A percentile compares a stretch with the other conserved stretches of the same genome.
Evolutionary conservation across 176 grass and related monocot species (phyloP).

Genomic region (Aechmea fasciata): DNA sequence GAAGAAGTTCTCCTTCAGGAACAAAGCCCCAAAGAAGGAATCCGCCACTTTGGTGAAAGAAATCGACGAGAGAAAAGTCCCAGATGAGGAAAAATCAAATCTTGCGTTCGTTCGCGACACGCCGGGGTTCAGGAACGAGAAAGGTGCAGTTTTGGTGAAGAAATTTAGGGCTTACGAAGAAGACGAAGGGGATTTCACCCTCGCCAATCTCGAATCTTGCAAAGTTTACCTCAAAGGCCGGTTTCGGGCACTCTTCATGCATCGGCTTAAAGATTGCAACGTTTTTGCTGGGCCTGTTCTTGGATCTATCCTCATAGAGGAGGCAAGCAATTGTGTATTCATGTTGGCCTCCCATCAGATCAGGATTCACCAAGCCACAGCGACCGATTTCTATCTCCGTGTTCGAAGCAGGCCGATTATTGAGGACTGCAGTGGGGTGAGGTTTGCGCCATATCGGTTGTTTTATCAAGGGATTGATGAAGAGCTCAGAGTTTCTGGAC

Average conservation of each 20-base stretch:
- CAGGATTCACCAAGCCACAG: conserved; percentile 60
- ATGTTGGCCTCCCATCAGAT: conserved; percentile 86
- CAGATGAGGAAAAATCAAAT: conserved; percentile 8
- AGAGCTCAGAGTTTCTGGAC: conserved; percentile 53
- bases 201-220: conserved; percentile 59
- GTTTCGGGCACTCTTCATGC: conserved; percentile 53
- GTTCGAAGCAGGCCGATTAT: conserved; percentile 85
- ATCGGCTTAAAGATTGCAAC: conserved; percentile 50
- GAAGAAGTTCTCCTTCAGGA: conserved; percentile 86
- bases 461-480: conserved; percentile 53
- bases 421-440: conserved; percentile 65
- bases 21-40: conserved; percentile 56
- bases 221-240: conserved; percentile 62
- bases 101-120: conserved; percentile 23
- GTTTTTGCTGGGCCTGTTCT: conserved; percentile 63
- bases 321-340: conserved; percentile 45
- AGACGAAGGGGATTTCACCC: conserved; percentile 69
- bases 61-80: conserved; percentile 4
- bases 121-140: conserved; percentile 49
- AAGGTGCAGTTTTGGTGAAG: conserved; percentile 53
- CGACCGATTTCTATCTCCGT: conserved; percentile 70
- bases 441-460: conserved; percentile 65
- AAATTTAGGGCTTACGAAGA: conserved; percentile 49
- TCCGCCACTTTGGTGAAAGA: conserved; percentile 2
- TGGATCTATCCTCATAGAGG: conserved; percentile 76